phyloP scores from a whole-genome alignment of 2,329 filamentous ascomycete genomes.

The Phoma herbarum region DNA sequence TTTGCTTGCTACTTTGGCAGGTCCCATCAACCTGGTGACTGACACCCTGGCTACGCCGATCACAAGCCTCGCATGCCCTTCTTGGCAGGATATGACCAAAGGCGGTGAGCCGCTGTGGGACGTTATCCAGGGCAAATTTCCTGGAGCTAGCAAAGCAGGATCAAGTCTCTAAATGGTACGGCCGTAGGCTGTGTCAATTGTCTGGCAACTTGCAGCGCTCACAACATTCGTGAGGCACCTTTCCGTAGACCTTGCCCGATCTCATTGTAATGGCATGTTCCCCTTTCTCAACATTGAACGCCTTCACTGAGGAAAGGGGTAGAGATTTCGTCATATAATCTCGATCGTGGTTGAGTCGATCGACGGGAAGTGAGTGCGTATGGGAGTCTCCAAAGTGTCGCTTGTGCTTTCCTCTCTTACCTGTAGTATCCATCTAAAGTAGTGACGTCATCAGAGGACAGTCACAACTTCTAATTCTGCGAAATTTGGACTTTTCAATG shows the following conservation, averaged over 20 bases:
- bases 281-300: neutral
- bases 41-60: conserved; percentile 32
- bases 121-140: conserved; percentile 21
- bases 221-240: no score
- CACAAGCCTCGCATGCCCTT: conserved; percentile 36
- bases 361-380: neutral
- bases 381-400: neutral
- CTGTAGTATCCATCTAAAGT: neutral
- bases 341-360: neutral
- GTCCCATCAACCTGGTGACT: conserved; percentile 32
- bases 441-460: neutral
- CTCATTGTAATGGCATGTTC: neutral
- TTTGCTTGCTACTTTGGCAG: conserved; percentile 36
- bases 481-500: neutral
- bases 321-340: no score
- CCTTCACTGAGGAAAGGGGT: neutral
- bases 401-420: no score
- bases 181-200: neutral
- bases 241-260: no score
- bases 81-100: conserved; percentile 31
- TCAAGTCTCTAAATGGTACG: conserved; percentile 12
- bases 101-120: conserved; percentile 33
- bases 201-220: neutral
- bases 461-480: neutral
- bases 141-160: conserved; percentile 23